These are phyloP conservation scores for Raphidocelis subcapitata DNA, from an alignment of 139 green algal species.

Conservation along the genomic window DNA sequence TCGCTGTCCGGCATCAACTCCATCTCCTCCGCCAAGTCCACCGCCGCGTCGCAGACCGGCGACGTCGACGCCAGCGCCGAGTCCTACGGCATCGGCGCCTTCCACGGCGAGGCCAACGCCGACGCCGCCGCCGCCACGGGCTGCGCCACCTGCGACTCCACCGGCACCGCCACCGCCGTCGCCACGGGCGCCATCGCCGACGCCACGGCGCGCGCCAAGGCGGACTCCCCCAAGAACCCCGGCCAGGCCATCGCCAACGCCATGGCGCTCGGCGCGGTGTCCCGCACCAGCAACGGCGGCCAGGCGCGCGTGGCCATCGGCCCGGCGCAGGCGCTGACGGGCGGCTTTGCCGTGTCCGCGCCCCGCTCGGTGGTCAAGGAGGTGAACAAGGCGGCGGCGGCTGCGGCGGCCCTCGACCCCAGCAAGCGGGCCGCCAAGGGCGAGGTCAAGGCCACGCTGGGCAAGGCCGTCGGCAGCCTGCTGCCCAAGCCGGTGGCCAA, in stretches of 20 bases:
- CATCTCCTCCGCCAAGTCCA: constrained; percentile 3
- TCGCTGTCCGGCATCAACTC: constrained; percentile 19
- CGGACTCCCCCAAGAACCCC: constrained; percentile 5
- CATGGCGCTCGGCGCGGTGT: constrained; percentile 15
- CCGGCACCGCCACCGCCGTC: constrained; percentile 5
- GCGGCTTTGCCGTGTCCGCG: constrained; percentile 20
- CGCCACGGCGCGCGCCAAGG: not conserved
- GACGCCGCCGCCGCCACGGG: not conserved
- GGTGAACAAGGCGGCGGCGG: too few species aligned
- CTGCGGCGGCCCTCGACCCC: too few species aligned
- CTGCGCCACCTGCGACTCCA: constrained; percentile 6
- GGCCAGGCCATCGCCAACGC: constrained; percentile 25
- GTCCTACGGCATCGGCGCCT: not conserved
- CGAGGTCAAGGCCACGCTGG: too few species aligned
- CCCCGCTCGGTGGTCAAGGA: not conserved
- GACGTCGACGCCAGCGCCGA: not conserved
- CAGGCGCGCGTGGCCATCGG: constrained; percentile 11
- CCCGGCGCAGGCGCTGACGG: constrained; percentile 12
- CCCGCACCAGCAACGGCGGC: constrained; percentile 20
- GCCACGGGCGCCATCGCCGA: constrained; percentile 11
- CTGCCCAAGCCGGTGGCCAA: too few species aligned
- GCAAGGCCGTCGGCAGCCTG: too few species aligned
- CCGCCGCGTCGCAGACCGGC: constrained; percentile 16
- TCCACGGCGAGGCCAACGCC: constrained; percentile 9
- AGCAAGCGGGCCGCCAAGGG: too few species aligned